Evolutionary conservation across 371 early-diverging fungal genomes (phyloP).

Genomic region (Lichtheimia ramosa): DNA sequence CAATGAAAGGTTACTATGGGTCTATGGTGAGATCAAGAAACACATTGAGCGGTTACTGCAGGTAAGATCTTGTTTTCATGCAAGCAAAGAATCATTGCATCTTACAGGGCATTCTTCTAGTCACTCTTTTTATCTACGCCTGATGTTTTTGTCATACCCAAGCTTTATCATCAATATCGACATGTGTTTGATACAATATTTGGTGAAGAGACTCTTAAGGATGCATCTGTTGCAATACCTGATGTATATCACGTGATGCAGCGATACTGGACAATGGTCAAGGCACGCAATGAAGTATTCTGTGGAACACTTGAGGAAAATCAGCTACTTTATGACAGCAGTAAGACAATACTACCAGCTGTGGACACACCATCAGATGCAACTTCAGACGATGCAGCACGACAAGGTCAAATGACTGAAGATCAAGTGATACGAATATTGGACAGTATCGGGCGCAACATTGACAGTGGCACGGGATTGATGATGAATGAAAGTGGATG

Average conservation of each 20-base stretch:
- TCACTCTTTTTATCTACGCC: constrained; percentile 62
- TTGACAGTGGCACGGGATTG: constrained; percentile 34
- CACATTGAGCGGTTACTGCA: constrained; percentile 60
- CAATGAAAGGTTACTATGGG: not conserved
- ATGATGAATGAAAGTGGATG: constrained; percentile 32
- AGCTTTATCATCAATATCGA: constrained; percentile 46
- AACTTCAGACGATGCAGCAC: not conserved
- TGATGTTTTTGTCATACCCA: constrained; percentile 68
- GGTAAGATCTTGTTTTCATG: constrained; percentile 18
- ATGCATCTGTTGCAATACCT: constrained; percentile 11
- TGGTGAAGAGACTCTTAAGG: constrained; percentile 21
- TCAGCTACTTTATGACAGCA: constrained; percentile 11
- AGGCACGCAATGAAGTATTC: constrained; percentile 49
- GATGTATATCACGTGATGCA: constrained; percentile 35
- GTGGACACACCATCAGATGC: not conserved
- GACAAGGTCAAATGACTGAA: constrained; percentile 25
- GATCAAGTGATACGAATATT: constrained; percentile 38
- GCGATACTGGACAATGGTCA: constrained; percentile 42
- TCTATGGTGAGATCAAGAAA: constrained; percentile 10
- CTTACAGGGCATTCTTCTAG: constrained; percentile 15
- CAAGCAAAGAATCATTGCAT: too few species aligned
- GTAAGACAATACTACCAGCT: not conserved
- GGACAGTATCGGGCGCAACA: constrained; percentile 38
- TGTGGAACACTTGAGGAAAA: constrained; percentile 44
- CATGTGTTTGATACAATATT: constrained; percentile 35